These are phyloP conservation scores for Pyrenochaeta sp. DNA, from an alignment of 2,329 filamentous ascomycete genomes.

Conservation along the genomic window DNA sequence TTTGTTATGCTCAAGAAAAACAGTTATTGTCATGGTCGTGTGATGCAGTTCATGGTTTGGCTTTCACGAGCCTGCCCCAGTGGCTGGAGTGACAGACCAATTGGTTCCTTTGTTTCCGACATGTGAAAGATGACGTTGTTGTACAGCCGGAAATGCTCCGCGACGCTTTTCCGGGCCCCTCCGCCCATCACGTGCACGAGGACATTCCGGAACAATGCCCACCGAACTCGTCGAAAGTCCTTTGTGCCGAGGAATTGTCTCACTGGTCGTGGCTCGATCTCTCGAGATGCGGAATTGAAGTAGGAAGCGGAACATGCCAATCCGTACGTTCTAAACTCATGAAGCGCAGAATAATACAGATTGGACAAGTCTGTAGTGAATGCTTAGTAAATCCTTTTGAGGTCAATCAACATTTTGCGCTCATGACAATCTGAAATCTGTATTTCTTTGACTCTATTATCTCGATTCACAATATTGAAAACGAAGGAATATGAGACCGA, in stretches of 20 bases:
- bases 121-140: conserved; percentile 48
- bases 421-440: no score
- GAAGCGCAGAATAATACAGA: no score
- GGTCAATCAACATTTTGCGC: no score
- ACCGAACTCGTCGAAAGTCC: not conserved
- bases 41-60: conserved; percentile 1
- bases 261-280: no score
- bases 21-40: conserved; percentile 1
- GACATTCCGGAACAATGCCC: conserved; percentile 17
- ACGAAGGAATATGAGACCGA: no score
- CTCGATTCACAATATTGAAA: no score
- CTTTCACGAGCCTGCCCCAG: conserved; percentile 25
- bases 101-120: conserved; percentile 12
- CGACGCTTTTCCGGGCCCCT: conserved; percentile 22
- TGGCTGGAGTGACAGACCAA: conserved; percentile 13
- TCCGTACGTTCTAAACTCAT: no score
- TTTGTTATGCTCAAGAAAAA: conserved; percentile 1
- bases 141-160: conserved; percentile 30
- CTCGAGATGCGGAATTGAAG: no score
- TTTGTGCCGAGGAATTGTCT: conserved; percentile 1
- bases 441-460: no score
- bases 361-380: no score
- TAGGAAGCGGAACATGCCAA: no score
- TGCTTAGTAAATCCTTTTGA: no score
- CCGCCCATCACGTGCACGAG: conserved; percentile 31